phyloP scores from a whole-genome alignment of 2,329 filamentous ascomycete species.

The Mycosphaerelloides madeirae region DNA sequence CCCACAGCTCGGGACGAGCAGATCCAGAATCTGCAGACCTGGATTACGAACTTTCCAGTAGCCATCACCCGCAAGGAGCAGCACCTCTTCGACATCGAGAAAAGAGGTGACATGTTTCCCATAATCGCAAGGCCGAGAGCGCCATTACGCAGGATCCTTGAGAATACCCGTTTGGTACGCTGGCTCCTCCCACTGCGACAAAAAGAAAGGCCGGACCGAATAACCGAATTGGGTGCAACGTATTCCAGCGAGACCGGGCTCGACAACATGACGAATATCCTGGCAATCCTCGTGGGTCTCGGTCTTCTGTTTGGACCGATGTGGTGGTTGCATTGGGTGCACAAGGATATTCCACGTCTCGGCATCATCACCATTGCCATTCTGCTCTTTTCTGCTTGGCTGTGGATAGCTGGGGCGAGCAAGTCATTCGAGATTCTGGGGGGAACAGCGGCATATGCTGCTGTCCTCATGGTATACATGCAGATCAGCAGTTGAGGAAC shows the following conservation, averaged over 20 bases:
- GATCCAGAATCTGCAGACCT: conserved; percentile 2
- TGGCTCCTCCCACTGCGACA: background rate
- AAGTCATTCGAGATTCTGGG: conserved; percentile 15
- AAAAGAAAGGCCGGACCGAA: background rate
- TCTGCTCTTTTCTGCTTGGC: conserved; percentile 3
- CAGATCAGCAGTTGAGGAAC: background rate
- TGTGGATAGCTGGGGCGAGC: conserved; percentile 10
- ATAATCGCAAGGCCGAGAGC: conserved; percentile 6
- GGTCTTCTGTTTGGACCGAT: conserved; percentile 9
- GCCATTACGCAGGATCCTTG: conserved; percentile 1
- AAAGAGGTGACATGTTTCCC: conserved; percentile 10
- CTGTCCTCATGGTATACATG: conserved; percentile 16
- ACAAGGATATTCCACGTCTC: conserved; percentile 1
- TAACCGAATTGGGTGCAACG: background rate
- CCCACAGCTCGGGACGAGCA: conserved; percentile 2
- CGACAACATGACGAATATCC: conserved; percentile 3
- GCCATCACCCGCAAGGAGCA: conserved; percentile 6
- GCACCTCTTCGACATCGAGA: conserved; percentile 3
- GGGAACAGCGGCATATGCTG: conserved; percentile 13
- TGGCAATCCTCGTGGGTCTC: conserved; percentile 6
- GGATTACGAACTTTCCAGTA: background rate
- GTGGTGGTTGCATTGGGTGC: conserved; percentile 15
- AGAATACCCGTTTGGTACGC: background rate
- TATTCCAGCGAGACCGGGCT: conserved; percentile 10
- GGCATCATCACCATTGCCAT: conserved; percentile 11